Percentiles rank a stretch among this genome's conserved stretches.
These are phyloP conservation scores for Chrysanthemum lavandulifolium DNA, from an alignment of 129 eudicot species.

Conservation along the genomic window DNA sequence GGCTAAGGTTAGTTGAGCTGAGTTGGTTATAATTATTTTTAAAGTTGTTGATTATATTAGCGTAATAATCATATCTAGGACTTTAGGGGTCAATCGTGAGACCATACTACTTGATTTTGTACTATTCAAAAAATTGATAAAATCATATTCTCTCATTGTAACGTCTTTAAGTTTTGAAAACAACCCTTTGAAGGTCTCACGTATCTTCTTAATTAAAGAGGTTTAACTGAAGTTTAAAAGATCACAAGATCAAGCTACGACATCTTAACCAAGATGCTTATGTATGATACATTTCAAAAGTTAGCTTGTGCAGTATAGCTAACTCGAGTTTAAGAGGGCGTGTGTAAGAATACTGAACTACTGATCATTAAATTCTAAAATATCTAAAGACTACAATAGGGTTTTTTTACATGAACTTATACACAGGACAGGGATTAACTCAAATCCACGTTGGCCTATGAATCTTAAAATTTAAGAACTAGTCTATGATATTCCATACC, in stretches of 20 bases:
- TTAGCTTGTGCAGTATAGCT: background rate
- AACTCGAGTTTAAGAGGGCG: background rate
- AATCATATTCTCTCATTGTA: background rate
- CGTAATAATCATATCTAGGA: slow-evolving; percentile 5
- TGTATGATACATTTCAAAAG: background rate
- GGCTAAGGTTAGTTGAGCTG: slow-evolving; percentile 20
- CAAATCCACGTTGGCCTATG: background rate
- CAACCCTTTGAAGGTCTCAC: background rate
- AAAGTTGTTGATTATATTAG: slow-evolving; percentile 11
- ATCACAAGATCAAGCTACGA: background rate
- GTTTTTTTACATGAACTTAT: background rate
- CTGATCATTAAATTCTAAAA: background rate
- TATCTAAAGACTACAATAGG: background rate
- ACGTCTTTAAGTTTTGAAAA: background rate
- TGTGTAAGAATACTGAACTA: background rate
- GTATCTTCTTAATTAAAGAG: background rate
- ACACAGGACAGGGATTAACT: background rate
- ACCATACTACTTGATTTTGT: slow-evolving; percentile 19
- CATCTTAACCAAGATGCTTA: background rate
- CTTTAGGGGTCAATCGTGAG: slow-evolving; percentile 9
- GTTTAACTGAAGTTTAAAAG: background rate
- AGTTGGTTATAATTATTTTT: slow-evolving; percentile 5
- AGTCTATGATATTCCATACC: background rate
- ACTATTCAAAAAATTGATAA: background rate
- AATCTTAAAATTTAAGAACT: background rate